phyloP scores from a whole-genome alignment of 148 eudicot species.

The Drosera capensis region DNA sequence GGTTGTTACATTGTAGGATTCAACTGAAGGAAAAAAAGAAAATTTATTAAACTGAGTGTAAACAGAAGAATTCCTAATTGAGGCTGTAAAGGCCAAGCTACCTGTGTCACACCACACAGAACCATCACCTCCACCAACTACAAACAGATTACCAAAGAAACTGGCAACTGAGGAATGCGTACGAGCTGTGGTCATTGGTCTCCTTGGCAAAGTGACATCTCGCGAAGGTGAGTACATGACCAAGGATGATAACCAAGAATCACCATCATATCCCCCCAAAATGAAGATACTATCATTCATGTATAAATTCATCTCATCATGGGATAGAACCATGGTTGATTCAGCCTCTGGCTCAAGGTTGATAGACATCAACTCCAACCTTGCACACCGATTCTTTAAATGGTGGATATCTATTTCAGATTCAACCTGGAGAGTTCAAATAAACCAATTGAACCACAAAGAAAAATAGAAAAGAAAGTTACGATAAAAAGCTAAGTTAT shows the following conservation, averaged over 20 bases:
- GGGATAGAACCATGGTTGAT: slow-evolving; percentile 9
- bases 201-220: slow-evolving; percentile 33
- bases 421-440: slow-evolving; percentile 24
- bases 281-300: slow-evolving; percentile 31
- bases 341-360: slow-evolving; percentile 7
- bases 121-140: slow-evolving; percentile 52
- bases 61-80: not conserved
- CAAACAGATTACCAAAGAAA: slow-evolving; percentile 45
- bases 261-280: slow-evolving; percentile 65
- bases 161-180: slow-evolving; percentile 42
- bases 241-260: slow-evolving; percentile 39
- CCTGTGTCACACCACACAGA: slow-evolving; percentile 58
- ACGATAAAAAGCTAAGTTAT: not conserved
- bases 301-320: slow-evolving; percentile 21
- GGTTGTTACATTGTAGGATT: slow-evolving; percentile 35
- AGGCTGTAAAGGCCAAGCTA: slow-evolving; percentile 7
- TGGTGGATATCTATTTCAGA: slow-evolving; percentile 28
- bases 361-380: slow-evolving; percentile 17
- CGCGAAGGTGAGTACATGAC: slow-evolving; percentile 43
- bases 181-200: slow-evolving; percentile 43
- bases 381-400: slow-evolving; percentile 19
- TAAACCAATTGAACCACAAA: not conserved
- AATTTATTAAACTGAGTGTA: slow-evolving; percentile 2
- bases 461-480: not conserved
- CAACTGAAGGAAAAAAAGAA: slow-evolving; percentile 37